Conservation (phyloP, 495 filamentous ascomycete species). For the Glutinoglossum americanum region DNA sequence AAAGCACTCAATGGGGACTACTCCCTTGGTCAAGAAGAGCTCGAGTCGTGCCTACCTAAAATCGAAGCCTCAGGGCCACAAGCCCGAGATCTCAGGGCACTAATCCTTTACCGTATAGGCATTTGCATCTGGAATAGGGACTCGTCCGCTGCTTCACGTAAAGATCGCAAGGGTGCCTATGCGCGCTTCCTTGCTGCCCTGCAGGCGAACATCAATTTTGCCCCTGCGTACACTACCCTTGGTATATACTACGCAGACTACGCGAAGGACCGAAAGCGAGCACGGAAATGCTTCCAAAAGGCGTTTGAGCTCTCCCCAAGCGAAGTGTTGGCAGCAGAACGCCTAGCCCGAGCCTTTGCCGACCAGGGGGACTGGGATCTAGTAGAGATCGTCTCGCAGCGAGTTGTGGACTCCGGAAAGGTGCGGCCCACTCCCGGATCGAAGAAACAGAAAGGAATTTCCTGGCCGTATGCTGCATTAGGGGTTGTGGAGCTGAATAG, state of each 20-base stretch:
- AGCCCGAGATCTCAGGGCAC: constrained; percentile 52
- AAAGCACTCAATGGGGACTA: constrained; percentile 65
- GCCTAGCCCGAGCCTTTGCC: constrained; percentile 65
- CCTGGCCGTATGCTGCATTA: constrained; percentile 91
- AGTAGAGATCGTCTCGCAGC: constrained; percentile 76
- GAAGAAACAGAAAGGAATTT: constrained; percentile 58
- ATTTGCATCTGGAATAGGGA: constrained; percentile 75
- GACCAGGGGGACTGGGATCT: constrained; percentile 87
- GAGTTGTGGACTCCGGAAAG: constrained; percentile 83
- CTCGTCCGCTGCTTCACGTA: constrained; percentile 43
- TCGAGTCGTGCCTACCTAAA: constrained; percentile 44
- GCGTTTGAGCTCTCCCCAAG: constrained; percentile 82
- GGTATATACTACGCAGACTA: constrained; percentile 95
- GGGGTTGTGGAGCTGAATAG: constrained; percentile 93
- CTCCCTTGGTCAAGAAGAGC: constrained; percentile 33
- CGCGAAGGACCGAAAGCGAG: constrained; percentile 60
- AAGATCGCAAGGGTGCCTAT: constrained; percentile 59
- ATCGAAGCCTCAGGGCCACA: constrained; percentile 30
- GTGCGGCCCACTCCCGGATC: constrained; percentile 75
- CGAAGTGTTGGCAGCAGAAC: constrained; percentile 73
- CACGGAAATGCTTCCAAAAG: constrained; percentile 83
- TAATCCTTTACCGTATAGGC: constrained; percentile 73
- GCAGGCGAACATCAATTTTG: constrained; percentile 72
- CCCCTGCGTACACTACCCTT: constrained; percentile 79
- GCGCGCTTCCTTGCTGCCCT: constrained; percentile 63